Conservation (phyloP, 805 yeast genomes). For the Kluyveromyces starmeri region DNA sequence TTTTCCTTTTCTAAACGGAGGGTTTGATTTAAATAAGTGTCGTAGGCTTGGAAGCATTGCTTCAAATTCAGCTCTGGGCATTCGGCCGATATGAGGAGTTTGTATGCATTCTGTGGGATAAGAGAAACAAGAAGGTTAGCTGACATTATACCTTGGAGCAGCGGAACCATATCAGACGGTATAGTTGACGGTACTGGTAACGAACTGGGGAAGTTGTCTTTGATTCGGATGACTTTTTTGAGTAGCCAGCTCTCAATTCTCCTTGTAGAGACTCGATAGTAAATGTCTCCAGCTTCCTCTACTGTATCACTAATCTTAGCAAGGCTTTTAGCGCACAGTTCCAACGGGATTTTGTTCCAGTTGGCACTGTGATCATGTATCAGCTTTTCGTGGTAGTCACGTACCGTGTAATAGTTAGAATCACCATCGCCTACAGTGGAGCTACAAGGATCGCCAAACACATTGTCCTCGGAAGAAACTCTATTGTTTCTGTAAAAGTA, state of each 20-base stretch:
- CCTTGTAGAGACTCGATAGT: slow-evolving; percentile 35
- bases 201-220: slow-evolving; percentile 32
- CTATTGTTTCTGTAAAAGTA: slow-evolving; percentile 12
- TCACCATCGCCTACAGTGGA: slow-evolving; percentile 1
- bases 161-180: slow-evolving; percentile 28
- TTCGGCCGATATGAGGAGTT: slow-evolving; percentile 12
- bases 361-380: slow-evolving; percentile 20
- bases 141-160: slow-evolving; percentile 31
- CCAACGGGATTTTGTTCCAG: slow-evolving; percentile 17
- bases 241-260: slow-evolving; percentile 34
- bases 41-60: slow-evolving; percentile 28
- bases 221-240: slow-evolving; percentile 31
- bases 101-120: slow-evolving; percentile 36
- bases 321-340: slow-evolving; percentile 21
- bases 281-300: slow-evolving; percentile 36
- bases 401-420: slow-evolving; percentile 22
- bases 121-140: slow-evolving; percentile 38
- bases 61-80: slow-evolving; percentile 14
- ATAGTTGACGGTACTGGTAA: slow-evolving; percentile 24
- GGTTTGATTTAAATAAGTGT: slow-evolving; percentile 18
- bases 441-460: neutral
- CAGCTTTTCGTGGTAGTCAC: slow-evolving; percentile 27
- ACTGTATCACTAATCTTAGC: slow-evolving; percentile 32
- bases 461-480: neutral
- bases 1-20: slow-evolving; percentile 17